Base-by-base conservation (phyloP, 768 basidiomycete genomes). In the Naganishia kalamii region DNA sequence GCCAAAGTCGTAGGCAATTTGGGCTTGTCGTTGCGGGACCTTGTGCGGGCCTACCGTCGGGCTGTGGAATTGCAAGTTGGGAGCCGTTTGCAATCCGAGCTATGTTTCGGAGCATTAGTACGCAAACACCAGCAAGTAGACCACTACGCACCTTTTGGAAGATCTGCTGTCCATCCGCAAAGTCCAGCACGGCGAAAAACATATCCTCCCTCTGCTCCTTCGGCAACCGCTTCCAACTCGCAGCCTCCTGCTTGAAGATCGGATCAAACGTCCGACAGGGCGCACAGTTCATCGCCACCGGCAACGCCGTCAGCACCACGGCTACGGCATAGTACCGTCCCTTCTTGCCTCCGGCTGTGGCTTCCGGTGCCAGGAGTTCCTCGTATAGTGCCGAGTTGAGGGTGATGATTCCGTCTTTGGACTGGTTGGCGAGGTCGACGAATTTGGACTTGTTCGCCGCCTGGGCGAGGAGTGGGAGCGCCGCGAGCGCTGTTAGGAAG, bases 211-310 rank as follows among this genome's bases (percentile, higher is more conserved):
- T 84, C n/a, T 88, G 79, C 23, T 81, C 81, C 63, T 82, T 71
- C 8, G 88, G 78, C 10, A 83, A 82, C 15, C 81, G 81, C 3
- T 83, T 75, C 92, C 92, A 97, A n/a, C 90, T 85, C 71, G 85
- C 85, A 37, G 89, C 88, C 13, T 94, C 87, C 3, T 85, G 80
- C n/a, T 82, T 82, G 84, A 86, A 96, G 5, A 86, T 82, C 7
- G 93, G 91, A 54, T 88, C 84, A 73, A 97, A 94, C 70, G 89
- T 85, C 76, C 92, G 94, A 76, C 96, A 99, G 49, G 93, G 94
- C n/a, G 76, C 77, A 77, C 96, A 99, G 77, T 86, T 88, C 74
- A 90, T 86, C 68, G 86, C 83, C 11, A 84, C 80, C 70, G 86
- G 87, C 67, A 96, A 78, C 0, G 96, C 96, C 0, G 96, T 99